Conservation (phyloP, 176 grass and related monocot genomes). For the Secale cereale region DNA sequence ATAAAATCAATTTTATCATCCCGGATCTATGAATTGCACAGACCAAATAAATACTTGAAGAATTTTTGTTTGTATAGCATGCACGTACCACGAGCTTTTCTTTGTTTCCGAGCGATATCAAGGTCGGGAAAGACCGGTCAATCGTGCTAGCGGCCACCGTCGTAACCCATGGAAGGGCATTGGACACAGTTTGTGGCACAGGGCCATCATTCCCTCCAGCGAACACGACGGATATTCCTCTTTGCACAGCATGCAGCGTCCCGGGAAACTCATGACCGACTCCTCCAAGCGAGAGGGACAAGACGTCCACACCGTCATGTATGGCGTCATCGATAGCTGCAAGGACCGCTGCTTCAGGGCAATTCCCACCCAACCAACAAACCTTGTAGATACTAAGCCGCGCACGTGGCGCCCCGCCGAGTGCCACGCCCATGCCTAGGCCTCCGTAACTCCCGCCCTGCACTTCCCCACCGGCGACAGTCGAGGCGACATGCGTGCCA, state of each 20-base stretch:
- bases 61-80: too few species aligned
- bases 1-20: too few species aligned
- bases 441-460: constrained; percentile 12
- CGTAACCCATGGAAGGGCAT: constrained; percentile 41
- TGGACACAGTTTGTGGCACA: not conserved
- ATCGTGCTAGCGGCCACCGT: constrained; percentile 50
- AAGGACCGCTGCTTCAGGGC: not conserved
- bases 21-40: too few species aligned
- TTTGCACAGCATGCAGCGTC: constrained; percentile 49
- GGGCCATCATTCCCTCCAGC: constrained; percentile 20
- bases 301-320: constrained; percentile 55
- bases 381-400: constrained; percentile 52
- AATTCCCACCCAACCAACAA: not conserved
- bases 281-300: constrained; percentile 43
- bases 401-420: constrained; percentile 49
- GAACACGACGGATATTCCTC: constrained; percentile 45
- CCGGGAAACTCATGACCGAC: not conserved
- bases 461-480: constrained; percentile 31
- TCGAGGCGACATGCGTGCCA: constrained; percentile 53
- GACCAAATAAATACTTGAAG: too few species aligned
- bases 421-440: constrained; percentile 24
- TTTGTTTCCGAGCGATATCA: constrained; percentile 39
- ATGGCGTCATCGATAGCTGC: constrained; percentile 60
- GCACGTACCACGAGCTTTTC: constrained; percentile 40
- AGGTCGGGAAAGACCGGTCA: constrained; percentile 43